These are phyloP conservation scores for Cephaloascus albidus DNA, from an alignment of 805 yeast species.

Conservation along the genomic window DNA sequence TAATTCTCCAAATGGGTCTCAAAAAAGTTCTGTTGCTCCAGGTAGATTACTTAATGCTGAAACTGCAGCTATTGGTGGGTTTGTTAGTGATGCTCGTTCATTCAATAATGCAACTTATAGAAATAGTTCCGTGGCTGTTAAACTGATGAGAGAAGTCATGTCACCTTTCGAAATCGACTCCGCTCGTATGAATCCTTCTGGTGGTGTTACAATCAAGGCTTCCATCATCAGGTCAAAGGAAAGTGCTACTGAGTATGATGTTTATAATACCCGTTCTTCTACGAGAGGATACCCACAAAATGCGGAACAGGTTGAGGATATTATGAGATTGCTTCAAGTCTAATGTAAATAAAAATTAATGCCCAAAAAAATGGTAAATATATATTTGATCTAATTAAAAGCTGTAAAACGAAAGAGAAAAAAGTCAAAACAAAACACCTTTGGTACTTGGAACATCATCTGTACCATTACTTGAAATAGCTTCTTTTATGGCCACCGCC, in stretches of 20 bases:
- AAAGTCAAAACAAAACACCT: conserved; percentile 79
- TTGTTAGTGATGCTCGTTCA: conserved; percentile 24
- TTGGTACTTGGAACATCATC: conserved; percentile 94
- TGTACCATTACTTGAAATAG: conserved; percentile 73
- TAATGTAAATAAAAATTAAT: too few relatives aligned
- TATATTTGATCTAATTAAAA: too few relatives aligned
- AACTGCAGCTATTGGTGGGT: conserved; percentile 55
- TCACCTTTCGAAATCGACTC: conserved; percentile 28
- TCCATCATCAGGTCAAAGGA: background rate
- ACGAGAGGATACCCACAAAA: too few relatives aligned
- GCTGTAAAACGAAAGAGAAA: too few relatives aligned
- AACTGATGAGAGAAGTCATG: conserved; percentile 30
- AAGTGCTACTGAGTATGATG: background rate
- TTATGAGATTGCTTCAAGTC: too few relatives aligned
- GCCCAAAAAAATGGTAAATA: too few relatives aligned
- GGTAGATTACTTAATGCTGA: conserved; percentile 52
- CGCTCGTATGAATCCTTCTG: background rate
- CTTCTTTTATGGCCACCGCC: conserved; percentile 86
- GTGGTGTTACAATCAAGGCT: background rate
- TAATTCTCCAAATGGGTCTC: conserved; percentile 65
- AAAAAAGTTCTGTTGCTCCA: conserved; percentile 45
- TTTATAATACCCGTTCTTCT: too few relatives aligned
- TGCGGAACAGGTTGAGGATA: too few relatives aligned
- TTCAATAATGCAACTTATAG: conserved; percentile 17
- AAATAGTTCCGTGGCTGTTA: conserved; percentile 21